Evolutionary conservation across 306 rosid genomes (phyloP).

Genomic region (Lablab purpureus): DNA sequence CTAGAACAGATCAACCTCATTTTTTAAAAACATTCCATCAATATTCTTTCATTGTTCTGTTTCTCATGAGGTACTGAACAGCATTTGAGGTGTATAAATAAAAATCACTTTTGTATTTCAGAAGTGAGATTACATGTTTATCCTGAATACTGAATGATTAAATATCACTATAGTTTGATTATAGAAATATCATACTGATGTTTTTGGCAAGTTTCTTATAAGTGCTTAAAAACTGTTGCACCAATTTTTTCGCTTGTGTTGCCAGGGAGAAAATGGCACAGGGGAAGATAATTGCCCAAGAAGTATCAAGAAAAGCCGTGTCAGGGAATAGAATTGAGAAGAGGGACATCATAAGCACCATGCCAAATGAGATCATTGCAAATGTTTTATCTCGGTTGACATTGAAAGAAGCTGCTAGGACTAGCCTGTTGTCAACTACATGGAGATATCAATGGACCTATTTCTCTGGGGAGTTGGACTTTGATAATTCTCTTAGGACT

Average conservation of each 20-base stretch:
- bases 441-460: conserved; percentile 33
- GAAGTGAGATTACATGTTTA: no score
- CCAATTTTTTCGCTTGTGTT: background rate
- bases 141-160: no score
- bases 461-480: conserved; percentile 15
- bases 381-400: conserved; percentile 6
- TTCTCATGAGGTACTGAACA: no score
- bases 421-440: conserved; percentile 16
- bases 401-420: conserved; percentile 35
- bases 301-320: background rate
- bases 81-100: no score
- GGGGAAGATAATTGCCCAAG: background rate
- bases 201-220: background rate
- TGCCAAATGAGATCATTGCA: conserved; percentile 30
- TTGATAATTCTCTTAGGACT: conserved; percentile 15
- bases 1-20: no score
- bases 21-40: no score
- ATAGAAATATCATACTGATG: background rate
- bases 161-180: background rate
- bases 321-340: background rate
- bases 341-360: conserved; percentile 9
- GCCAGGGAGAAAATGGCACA: background rate
- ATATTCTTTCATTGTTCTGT: no score
- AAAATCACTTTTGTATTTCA: no score
- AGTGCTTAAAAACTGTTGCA: background rate